Percentiles rank a stretch among this genome's conserved stretches.
These are phyloP conservation scores for Flaveria floridana DNA, from an alignment of 140 eudicot species.

Conservation along the genomic window DNA sequence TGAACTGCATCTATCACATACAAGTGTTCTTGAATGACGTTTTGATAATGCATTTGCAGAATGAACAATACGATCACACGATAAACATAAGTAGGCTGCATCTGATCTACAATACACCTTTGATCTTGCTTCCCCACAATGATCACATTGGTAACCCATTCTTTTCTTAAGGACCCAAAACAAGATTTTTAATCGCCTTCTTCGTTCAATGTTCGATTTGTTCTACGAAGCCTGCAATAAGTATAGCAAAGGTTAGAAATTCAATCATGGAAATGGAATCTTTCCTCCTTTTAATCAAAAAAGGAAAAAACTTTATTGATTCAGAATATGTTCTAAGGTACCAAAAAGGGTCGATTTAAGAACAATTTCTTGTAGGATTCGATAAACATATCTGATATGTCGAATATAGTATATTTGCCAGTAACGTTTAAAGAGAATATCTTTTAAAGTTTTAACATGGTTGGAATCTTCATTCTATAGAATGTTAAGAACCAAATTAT, in stretches of 20 bases:
- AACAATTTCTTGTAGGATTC: slow-evolving; percentile 16
- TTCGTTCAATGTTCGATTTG: slow-evolving; percentile 1
- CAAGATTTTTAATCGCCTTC: slow-evolving; percentile 3
- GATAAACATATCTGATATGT: slow-evolving; percentile 13
- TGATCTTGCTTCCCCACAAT: slow-evolving; percentile 79
- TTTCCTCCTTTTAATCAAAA: slow-evolving; percentile 6
- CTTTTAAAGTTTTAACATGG: slow-evolving; percentile 6
- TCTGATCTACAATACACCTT: slow-evolving; percentile 93
- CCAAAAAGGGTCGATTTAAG: slow-evolving; percentile 23
- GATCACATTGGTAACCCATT: slow-evolving; percentile 85
- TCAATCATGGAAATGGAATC: slow-evolving; percentile 3
- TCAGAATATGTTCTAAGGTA: slow-evolving; percentile 30
- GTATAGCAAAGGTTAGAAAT: slow-evolving; percentile 9
- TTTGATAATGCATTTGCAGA: slow-evolving; percentile 84
- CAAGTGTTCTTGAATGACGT: slow-evolving; percentile 87
- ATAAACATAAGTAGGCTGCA: slow-evolving; percentile 86
- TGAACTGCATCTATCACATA: slow-evolving; percentile 79
- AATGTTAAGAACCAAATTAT: slow-evolving; percentile 25
- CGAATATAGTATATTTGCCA: slow-evolving; percentile 20
- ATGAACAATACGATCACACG: slow-evolving; percentile 83
- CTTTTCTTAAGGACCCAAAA: neutral
- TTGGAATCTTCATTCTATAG: slow-evolving; percentile 27
- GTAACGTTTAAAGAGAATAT: slow-evolving; percentile 7
- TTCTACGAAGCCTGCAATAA: slow-evolving; percentile 32
- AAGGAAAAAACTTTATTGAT: slow-evolving; percentile 30